Base-by-base conservation (phyloP, 331 rosid genomes). In the Arachis monticola region DNA sequence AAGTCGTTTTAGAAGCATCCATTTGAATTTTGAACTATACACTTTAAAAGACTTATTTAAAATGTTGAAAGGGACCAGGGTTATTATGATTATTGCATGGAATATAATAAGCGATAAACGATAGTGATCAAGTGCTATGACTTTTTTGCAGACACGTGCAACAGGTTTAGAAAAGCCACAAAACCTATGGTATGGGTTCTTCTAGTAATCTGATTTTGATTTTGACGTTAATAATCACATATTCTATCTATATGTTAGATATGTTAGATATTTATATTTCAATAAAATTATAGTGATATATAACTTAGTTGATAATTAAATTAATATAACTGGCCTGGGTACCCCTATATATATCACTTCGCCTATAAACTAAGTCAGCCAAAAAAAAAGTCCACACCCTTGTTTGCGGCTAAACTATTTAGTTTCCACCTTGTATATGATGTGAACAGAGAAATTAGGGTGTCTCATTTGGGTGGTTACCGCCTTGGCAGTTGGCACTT, bases 381-480 rank as follows among this genome's bases (percentile, higher is more conserved):
- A 44, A 44, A 44, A 44, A 44, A 5, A 44, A 44, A 44, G 47
- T 44, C 47, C 47, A 44, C 47, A 44, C 47, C 9, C 8, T 44
- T 44, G 8, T 47, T 17, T 40, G 2, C 2, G 72, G 77, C 70
- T 59, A 69, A 77, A 13, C 42, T 50, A 5, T n/a, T n/a, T n/a
- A n/a, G n/a, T 42, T 50, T 77, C 32, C 7, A 69, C 46, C 58
- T 10, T 59, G 31, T 60, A 69, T 60, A 69, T 12, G 63, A 17
- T 69, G 48, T 60, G 40, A 59, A 69, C 35, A 42, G 56, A 1
- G 2, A 50, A 32, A 66, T 22, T 56, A 7, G 3, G 59, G 59
- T 45, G 22, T 61, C 42, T 3, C 11, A 52, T 50, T 52, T 51
- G 42, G 22, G 52, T 56, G 56, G 48, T 70, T 56, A 50, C 69